Evolutionary conservation across 2,329 filamentous ascomycete genomes (phyloP).

Genomic region (Gremmenia infestans): DNA sequence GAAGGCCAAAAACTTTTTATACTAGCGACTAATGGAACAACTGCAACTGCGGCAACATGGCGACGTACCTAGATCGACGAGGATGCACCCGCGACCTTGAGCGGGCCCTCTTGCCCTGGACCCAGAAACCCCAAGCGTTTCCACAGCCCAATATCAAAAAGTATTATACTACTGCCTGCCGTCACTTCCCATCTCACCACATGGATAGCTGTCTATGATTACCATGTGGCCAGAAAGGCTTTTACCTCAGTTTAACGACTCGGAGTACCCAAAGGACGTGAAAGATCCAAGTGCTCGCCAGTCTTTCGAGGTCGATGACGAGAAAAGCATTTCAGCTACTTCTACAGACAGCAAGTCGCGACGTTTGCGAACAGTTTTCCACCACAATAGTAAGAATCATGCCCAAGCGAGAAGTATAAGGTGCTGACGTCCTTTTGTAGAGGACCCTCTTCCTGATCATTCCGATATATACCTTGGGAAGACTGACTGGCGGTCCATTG

Average conservation of each 20-base stretch:
- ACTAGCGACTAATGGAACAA: slow-evolving; percentile 4
- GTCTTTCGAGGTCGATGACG: background rate
- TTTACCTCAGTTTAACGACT: slow-evolving; percentile 6
- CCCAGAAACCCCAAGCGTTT: slow-evolving; percentile 7
- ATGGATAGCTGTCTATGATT: slow-evolving; percentile 1
- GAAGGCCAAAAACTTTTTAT: background rate
- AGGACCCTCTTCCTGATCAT: slow-evolving; percentile 4
- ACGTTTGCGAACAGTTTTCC: background rate
- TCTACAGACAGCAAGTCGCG: background rate
- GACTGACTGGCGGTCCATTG: slow-evolving; percentile 8
- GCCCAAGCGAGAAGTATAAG: background rate
- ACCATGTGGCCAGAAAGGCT: slow-evolving; percentile 2
- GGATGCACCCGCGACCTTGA: background rate
- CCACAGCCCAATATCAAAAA: slow-evolving; percentile 2
- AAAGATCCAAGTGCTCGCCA: background rate
- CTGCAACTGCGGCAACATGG: background rate
- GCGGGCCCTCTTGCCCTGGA: background rate
- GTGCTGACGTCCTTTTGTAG: background rate
- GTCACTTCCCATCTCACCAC: background rate
- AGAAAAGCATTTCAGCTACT: background rate
- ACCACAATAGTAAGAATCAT: slow-evolving; percentile 3
- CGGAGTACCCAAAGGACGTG: background rate
- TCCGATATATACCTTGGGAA: slow-evolving; percentile 10
- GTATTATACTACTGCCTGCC: slow-evolving; percentile 2
- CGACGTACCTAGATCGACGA: background rate